A percentile compares a stretch with the other conserved stretches of the same genome.
Evolutionary conservation across 495 filamentous ascomycete species (phyloP).

Genomic region (Parathielavia appendiculata): DNA sequence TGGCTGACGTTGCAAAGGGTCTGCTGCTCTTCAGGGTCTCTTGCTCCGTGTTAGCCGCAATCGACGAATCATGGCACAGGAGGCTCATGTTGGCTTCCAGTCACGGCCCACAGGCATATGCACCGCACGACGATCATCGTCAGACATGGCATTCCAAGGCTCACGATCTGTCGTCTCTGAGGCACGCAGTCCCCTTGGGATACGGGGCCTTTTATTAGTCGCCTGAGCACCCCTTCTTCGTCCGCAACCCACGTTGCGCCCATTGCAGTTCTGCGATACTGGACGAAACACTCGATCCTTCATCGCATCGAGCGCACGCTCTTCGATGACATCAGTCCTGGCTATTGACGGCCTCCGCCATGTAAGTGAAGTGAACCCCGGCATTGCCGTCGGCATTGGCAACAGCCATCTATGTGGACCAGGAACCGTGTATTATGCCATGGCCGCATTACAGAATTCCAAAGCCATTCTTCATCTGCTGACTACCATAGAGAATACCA

Average conservation of each 20-base stretch:
- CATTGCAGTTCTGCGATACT: background rate
- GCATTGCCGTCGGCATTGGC: background rate
- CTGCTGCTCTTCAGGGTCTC: conserved; percentile 13
- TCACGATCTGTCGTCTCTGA: conserved; percentile 5
- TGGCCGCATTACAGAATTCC: background rate
- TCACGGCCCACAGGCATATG: background rate
- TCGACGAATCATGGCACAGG: conserved; percentile 6
- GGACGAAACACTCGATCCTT: background rate
- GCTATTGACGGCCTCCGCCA: conserved; percentile 15
- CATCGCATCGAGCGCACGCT: background rate
- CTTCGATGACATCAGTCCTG: conserved; percentile 15
- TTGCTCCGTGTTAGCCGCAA: conserved; percentile 9
- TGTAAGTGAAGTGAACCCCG: conserved; percentile 22
- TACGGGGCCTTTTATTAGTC: background rate
- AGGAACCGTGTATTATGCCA: background rate
- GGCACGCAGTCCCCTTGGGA: background rate
- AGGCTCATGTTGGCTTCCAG: background rate
- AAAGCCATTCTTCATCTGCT: conserved; percentile 4
- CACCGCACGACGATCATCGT: conserved; percentile 10
- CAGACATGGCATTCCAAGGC: background rate
- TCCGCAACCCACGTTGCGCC: background rate
- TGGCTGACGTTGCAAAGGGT: conserved; percentile 14
- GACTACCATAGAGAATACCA: conserved; percentile 18
- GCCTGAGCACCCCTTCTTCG: no score
- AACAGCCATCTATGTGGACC: conserved; percentile 8